phyloP scores from a whole-genome alignment of 148 eudicot species.

The Chenopodium album region DNA sequence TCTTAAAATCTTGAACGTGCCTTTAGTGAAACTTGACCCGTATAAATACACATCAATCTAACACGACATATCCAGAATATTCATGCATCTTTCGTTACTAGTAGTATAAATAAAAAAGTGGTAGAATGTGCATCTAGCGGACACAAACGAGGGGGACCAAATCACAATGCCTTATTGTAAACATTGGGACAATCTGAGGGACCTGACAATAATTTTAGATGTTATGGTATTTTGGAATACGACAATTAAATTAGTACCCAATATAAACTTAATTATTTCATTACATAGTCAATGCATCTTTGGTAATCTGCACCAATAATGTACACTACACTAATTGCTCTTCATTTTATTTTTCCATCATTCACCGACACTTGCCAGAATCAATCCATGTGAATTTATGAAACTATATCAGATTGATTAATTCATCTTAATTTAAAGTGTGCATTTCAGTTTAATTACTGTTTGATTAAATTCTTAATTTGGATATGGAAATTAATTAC shows the following conservation, averaged over 20 bases:
- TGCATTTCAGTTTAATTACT: not conserved
- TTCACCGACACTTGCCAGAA: constrained; percentile 9
- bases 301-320: constrained; percentile 3
- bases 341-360: not conserved
- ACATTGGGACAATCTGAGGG: not conserved
- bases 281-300: not conserved
- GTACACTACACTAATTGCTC: not conserved
- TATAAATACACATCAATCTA: too few relatives aligned
- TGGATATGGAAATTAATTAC: not conserved
- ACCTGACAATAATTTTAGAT: not conserved
- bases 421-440: not conserved
- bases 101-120: too few relatives aligned
- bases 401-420: not conserved
- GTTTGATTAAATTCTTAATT: too few relatives aligned
- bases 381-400: constrained; percentile 17
- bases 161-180: not conserved
- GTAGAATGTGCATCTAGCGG: not conserved
- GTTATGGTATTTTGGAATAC: not conserved
- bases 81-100: too few relatives aligned
- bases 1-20: too few relatives aligned
- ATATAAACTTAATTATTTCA: not conserved
- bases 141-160: constrained; percentile 1
- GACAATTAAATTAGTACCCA: not conserved
- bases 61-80: too few relatives aligned
- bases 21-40: too few relatives aligned